Evolutionary conservation across 1,284 basidiomycete genomes (phyloP).

Genomic region (Cutaneotrichosporon cyanovorans): DNA sequence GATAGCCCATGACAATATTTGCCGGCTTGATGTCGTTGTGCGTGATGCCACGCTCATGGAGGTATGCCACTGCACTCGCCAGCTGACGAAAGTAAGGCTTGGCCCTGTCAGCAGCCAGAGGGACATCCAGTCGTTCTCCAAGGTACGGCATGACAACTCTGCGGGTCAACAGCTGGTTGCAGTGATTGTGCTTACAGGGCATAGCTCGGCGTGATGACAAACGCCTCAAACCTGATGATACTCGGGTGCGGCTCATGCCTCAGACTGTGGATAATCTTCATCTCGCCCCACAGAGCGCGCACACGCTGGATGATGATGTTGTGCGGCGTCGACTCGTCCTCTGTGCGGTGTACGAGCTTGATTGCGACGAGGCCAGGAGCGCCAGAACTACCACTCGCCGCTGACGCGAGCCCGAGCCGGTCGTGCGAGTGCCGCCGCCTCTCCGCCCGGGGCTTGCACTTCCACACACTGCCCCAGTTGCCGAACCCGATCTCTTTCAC

Average conservation of each 20-base stretch:
- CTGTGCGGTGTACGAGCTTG: slow-evolving; percentile 77
- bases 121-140: slow-evolving; percentile 69
- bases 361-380: slow-evolving; percentile 60
- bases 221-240: slow-evolving; percentile 82
- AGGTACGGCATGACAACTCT: slow-evolving; percentile 50
- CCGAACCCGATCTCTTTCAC: slow-evolving; percentile 40
- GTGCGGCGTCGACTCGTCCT: slow-evolving; percentile 46
- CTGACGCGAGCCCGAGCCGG: slow-evolving; percentile 23
- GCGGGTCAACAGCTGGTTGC: slow-evolving; percentile 1
- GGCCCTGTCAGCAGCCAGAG: slow-evolving; percentile 68
- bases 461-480: slow-evolving; percentile 46
- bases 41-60: slow-evolving; percentile 76
- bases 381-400: slow-evolving; percentile 23
- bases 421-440: background rate
- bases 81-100: slow-evolving; percentile 75
- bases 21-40: slow-evolving; percentile 97
- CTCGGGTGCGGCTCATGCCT: slow-evolving; percentile 76
- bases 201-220: slow-evolving; percentile 83
- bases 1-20: slow-evolving; percentile 70
- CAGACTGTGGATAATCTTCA: slow-evolving; percentile 79
- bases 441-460: slow-evolving; percentile 22
- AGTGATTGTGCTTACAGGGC: slow-evolving; percentile 59
- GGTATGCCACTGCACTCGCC: slow-evolving; percentile 76
- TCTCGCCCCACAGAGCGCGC: slow-evolving; percentile 84
- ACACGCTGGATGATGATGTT: slow-evolving; percentile 50